phyloP scores from a whole-genome alignment of 352 stramenopile species.

The Phytophthora pseudosyringae region DNA sequence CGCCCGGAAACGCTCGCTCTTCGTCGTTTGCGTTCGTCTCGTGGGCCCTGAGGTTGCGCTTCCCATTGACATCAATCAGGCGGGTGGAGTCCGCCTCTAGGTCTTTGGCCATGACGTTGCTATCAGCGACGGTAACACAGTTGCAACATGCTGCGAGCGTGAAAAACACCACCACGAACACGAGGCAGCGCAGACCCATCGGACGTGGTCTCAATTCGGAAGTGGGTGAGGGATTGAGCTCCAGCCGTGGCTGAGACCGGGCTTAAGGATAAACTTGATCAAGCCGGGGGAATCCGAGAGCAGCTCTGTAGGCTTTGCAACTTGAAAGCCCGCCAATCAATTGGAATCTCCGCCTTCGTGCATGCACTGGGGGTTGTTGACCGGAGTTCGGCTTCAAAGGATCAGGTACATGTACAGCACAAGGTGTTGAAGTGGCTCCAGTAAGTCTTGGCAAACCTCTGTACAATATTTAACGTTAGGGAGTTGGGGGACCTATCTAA shows the following conservation, averaged over 20 bases:
- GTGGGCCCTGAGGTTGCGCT: conserved; percentile 11
- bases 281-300: not conserved
- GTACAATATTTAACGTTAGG: conserved; percentile 50
- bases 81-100: not conserved
- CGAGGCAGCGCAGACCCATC: conserved; percentile 20
- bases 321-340: conserved; percentile 21
- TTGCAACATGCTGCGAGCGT: conserved; percentile 12
- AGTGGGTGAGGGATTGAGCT: conserved; percentile 1
- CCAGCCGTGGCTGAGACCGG: not conserved
- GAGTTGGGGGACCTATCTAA: conserved; percentile 38
- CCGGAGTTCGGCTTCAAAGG: too few species aligned
- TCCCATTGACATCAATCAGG: not conserved
- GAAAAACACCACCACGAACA: conserved; percentile 17
- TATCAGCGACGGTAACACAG: conserved; percentile 3
- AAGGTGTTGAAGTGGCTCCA: not conserved
- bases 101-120: not conserved
- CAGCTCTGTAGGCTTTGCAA: not conserved
- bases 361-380: not conserved
- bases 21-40: conserved; percentile 2
- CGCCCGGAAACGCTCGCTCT: conserved; percentile 14
- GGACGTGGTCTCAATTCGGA: not conserved
- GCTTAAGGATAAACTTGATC: not conserved
- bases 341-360: conserved; percentile 3
- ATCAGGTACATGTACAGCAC: too few species aligned
- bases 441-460: conserved; percentile 34